Conservation (phyloP, 2,329 filamentous ascomycete species). For the Phialophora verrucosa region DNA sequence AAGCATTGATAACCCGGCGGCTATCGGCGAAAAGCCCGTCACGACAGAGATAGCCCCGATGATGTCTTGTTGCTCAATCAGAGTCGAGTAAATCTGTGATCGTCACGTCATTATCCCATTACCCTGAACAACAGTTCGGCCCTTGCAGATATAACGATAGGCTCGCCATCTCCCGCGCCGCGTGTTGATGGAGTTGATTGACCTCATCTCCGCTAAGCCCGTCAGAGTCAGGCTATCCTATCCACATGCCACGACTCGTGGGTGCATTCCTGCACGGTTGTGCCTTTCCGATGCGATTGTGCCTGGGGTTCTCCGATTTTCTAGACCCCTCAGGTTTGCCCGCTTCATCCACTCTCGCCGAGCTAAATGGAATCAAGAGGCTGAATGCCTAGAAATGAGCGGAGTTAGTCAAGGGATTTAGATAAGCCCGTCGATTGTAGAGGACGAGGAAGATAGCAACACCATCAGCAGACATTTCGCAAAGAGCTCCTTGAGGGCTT, state of each 20-base stretch:
- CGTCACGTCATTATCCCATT: constrained; percentile 8
- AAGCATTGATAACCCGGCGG: constrained; percentile 10
- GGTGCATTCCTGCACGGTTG: background rate
- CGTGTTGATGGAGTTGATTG: constrained; percentile 15
- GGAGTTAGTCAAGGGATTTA: constrained; percentile 7
- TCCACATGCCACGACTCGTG: background rate
- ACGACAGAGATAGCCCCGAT: constrained; percentile 5
- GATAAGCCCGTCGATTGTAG: background rate
- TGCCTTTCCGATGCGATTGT: background rate
- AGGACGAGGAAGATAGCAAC: background rate
- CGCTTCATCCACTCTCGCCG: background rate
- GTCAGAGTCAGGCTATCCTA: constrained; percentile 9
- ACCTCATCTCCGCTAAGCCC: constrained; percentile 26
- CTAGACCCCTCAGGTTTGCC: background rate
- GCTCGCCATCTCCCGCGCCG: background rate
- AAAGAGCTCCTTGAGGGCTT: background rate
- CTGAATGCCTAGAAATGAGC: background rate
- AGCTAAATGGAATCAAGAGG: background rate
- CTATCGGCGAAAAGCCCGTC: constrained; percentile 17
- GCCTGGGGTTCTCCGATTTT: background rate
- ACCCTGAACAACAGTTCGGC: background rate
- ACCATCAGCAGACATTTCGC: background rate
- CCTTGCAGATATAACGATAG: constrained; percentile 4
- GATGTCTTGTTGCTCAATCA: background rate
- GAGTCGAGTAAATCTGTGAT: background rate